Evolutionary conservation across 495 filamentous ascomycete species (phyloP).

Genomic region (Xylaria castorea): DNA sequence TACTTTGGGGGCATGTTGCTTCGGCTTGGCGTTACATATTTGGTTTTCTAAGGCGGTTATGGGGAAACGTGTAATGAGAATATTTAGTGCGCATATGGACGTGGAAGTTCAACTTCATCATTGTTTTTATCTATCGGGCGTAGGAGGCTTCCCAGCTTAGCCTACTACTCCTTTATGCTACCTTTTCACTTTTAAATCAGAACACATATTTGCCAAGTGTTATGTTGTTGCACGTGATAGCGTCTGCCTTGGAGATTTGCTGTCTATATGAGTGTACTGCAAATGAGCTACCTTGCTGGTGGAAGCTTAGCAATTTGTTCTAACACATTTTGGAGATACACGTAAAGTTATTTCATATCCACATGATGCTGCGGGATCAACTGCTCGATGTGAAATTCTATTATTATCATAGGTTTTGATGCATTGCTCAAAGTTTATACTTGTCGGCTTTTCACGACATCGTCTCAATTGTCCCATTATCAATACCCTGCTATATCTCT

Average conservation of each 20-base stretch:
- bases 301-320: not conserved
- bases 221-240: not conserved
- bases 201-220: not conserved
- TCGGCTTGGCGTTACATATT: not conserved
- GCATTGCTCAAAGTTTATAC: not conserved
- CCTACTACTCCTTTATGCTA: not conserved
- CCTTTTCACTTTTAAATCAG: not conserved
- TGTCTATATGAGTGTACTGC: not conserved
- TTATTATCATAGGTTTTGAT: constrained; percentile 5
- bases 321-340: not conserved
- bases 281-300: not conserved
- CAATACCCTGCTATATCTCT: constrained; percentile 6
- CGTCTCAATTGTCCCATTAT: not conserved
- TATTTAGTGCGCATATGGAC: not conserved
- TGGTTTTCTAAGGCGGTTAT: not conserved
- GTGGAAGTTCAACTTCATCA: too few relatives aligned
- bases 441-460: constrained; percentile 7
- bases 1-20: not conserved
- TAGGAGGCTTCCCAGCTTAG: not conserved
- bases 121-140: not conserved
- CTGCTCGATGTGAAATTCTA: constrained; percentile 6
- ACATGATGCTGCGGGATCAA: not conserved
- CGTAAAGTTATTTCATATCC: not conserved
- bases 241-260: not conserved
- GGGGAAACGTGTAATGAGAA: constrained; percentile 1